Evolutionary conservation across 768 basidiomycete genomes (phyloP).

Genomic region (Agaricus subrufescens): DNA sequence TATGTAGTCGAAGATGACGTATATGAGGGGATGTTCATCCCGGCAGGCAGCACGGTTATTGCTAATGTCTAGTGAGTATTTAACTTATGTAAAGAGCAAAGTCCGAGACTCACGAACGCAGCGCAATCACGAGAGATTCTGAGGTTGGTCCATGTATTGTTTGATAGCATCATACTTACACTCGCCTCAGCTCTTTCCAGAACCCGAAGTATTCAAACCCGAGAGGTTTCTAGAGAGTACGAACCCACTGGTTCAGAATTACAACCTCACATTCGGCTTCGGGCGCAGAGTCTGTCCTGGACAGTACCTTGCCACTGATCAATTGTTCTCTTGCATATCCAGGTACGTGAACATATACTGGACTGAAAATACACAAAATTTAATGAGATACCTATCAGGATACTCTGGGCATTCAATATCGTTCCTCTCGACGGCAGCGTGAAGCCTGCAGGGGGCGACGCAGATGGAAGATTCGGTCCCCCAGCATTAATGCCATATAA

Average conservation of each 20-base stretch:
- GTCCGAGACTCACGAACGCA: neutral
- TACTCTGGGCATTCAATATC: conserved; percentile 21
- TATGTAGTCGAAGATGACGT: conserved; percentile 28
- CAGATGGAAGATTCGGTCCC: neutral
- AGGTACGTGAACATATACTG: conserved; percentile 8
- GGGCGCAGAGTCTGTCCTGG: conserved; percentile 24
- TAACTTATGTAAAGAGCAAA: neutral
- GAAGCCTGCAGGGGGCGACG: neutral
- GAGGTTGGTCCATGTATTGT: neutral
- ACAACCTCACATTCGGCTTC: conserved; percentile 21
- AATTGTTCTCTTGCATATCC: conserved; percentile 17
- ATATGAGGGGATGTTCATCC: conserved; percentile 31
- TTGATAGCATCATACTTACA: conserved; percentile 11
- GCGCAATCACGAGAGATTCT: neutral
- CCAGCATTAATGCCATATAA: neutral
- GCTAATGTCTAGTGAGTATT: conserved; percentile 20
- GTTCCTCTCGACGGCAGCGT: conserved; percentile 1
- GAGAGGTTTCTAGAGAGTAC: conserved; percentile 18
- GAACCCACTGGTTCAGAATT: conserved; percentile 17
- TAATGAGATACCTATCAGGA: conserved; percentile 7
- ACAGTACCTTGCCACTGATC: conserved; percentile 21
- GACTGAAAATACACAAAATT: neutral
- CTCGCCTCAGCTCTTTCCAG: conserved; percentile 17
- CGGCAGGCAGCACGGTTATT: conserved; percentile 24
- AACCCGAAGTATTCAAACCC: conserved; percentile 18